Evolutionary conservation across 345 rosid genomes (phyloP).

Genomic region (Stellera chamaejasme): DNA sequence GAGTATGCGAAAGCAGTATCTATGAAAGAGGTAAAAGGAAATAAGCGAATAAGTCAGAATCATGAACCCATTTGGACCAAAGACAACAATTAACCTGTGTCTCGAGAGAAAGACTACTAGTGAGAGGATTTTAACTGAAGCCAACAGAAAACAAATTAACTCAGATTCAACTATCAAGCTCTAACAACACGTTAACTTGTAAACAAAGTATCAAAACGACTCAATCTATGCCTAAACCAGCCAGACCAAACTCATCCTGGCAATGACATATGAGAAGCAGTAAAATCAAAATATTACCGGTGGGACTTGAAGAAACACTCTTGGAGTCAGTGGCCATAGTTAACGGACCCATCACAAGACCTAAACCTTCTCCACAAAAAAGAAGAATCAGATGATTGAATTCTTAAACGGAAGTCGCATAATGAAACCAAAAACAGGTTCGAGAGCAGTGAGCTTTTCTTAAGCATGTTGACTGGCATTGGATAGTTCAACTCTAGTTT

Average conservation of each 20-base stretch:
- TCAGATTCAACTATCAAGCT: not conserved
- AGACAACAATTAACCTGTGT: no score
- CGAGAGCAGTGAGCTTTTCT: no score
- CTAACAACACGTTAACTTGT: no score
- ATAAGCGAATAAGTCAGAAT: not conserved
- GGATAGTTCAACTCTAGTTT: no score
- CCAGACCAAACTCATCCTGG: no score
- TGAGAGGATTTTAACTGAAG: no score
- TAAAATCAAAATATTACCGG: not conserved
- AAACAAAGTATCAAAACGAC: no score
- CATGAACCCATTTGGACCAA: no score
- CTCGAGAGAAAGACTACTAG: no score
- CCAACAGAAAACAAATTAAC: not conserved
- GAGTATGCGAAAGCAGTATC: not conserved
- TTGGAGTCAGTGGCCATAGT: constrained; percentile 9
- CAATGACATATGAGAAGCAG: not conserved
- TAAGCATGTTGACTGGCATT: no score
- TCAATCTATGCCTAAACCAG: no score
- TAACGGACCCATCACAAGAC: constrained; percentile 11
- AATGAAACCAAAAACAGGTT: not conserved
- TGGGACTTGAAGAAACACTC: constrained; percentile 2
- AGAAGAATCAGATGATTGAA: not conserved
- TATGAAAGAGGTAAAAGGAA: not conserved
- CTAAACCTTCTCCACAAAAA: not conserved
- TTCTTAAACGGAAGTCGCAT: no score